Conservation (phyloP, 2,329 filamentous ascomycete species). For the Colletotrichum tabaci region DNA sequence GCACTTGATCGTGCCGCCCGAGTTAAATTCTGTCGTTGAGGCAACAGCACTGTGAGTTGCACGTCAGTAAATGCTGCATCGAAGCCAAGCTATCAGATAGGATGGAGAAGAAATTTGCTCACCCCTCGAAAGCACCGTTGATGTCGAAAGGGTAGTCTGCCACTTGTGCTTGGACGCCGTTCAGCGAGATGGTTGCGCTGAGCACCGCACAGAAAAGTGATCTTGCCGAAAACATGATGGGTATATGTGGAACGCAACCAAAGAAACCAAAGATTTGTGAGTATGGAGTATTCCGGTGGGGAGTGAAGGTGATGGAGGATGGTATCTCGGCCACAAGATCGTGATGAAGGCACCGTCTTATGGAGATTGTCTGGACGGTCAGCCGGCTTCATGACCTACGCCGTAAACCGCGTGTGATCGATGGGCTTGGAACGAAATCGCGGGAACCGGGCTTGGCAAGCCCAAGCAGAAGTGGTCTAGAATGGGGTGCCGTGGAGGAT, state of each 20-base stretch:
- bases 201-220: slow-evolving; percentile 25
- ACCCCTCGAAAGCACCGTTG: slow-evolving; percentile 39
- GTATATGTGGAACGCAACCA: background rate
- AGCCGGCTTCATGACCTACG: background rate
- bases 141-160: slow-evolving; percentile 38
- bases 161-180: slow-evolving; percentile 14
- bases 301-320: background rate
- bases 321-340: background rate
- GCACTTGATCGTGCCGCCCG: slow-evolving; percentile 40
- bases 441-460: background rate
- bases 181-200: slow-evolving; percentile 4
- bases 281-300: background rate
- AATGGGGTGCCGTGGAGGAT: slow-evolving; percentile 12
- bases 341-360: slow-evolving; percentile 12
- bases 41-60: slow-evolving; percentile 35
- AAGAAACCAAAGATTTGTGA: background rate
- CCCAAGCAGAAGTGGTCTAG: slow-evolving; percentile 16
- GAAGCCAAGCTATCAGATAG: fast-evolving
- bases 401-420: background rate
- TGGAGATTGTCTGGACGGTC: background rate
- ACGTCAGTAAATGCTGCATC: background rate
- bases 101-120: background rate
- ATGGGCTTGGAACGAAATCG: background rate
- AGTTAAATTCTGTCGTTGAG: slow-evolving; percentile 29
- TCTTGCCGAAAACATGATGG: slow-evolving; percentile 24